phyloP scores from a whole-genome alignment of 148 eudicot genomes.

The Heliamphora exappendiculata region DNA sequence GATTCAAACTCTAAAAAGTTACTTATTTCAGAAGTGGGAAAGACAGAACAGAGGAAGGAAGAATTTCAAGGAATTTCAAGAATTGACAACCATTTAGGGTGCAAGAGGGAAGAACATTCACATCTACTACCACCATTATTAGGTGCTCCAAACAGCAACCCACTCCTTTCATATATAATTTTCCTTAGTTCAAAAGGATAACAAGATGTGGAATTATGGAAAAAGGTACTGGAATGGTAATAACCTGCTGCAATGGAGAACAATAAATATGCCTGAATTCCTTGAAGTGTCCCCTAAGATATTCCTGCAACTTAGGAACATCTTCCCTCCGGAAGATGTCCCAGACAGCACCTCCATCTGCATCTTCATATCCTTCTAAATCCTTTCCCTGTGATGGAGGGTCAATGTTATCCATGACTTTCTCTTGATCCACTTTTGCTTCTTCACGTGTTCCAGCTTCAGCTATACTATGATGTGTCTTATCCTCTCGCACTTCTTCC shows the following conservation, averaged over 20 bases:
- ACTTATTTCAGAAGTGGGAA: background rate
- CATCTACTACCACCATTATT: background rate
- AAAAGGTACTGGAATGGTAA: background rate
- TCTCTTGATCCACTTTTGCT: background rate
- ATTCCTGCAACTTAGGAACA: slow-evolving; percentile 37
- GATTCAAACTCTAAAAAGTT: background rate
- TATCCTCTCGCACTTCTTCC: background rate
- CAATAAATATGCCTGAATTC: slow-evolving; percentile 44
- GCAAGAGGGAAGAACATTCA: background rate
- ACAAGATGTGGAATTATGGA: background rate
- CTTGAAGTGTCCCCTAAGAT: slow-evolving; percentile 32
- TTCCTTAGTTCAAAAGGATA: background rate
- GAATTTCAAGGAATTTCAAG: background rate
- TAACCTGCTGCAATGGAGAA: slow-evolving; percentile 31
- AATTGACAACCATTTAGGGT: background rate
- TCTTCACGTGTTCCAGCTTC: slow-evolving; percentile 2
- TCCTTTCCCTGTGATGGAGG: background rate
- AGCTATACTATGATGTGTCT: background rate
- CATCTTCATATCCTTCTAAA: slow-evolving; percentile 21
- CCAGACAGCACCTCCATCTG: slow-evolving; percentile 45
- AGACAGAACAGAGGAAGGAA: background rate
- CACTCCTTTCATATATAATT: background rate
- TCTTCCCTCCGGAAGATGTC: slow-evolving; percentile 50
- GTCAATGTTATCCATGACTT: background rate
- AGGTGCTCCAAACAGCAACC: background rate